These are phyloP conservation scores for Lichtheimia ramosa DNA, from an alignment of 371 early-diverging fungal species.

Conservation along the genomic window DNA sequence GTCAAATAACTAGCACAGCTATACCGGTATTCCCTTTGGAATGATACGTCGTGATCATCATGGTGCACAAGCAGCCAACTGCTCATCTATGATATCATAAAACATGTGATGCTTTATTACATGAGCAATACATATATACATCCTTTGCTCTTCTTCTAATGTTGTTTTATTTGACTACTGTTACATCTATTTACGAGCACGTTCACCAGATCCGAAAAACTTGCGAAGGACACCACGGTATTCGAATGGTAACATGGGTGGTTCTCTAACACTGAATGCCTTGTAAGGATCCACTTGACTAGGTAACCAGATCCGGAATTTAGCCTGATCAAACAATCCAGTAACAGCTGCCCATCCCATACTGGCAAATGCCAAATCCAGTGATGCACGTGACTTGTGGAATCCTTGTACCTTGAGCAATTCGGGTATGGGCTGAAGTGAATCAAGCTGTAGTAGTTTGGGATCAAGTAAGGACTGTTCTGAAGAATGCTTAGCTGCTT, in stretches of 20 bases:
- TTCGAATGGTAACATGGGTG: constrained; percentile 67
- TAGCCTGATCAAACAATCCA: constrained; percentile 51
- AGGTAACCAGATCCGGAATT: constrained; percentile 55
- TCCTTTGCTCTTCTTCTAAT: too few species aligned
- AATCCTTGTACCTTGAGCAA: constrained; percentile 39
- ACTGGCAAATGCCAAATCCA: constrained; percentile 66
- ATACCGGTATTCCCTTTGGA: too few species aligned
- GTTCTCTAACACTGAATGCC: constrained; percentile 45
- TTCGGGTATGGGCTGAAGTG: constrained; percentile 26
- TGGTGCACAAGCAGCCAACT: too few species aligned
- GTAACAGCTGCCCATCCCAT: constrained; percentile 70
- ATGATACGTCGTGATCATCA: too few species aligned
- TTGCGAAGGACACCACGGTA: constrained; percentile 49
- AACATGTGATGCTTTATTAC: too few species aligned
- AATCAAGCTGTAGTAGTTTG: constrained; percentile 9
- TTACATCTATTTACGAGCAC: constrained; percentile 22
- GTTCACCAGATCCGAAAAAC: constrained; percentile 46
- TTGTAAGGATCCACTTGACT: constrained; percentile 39
- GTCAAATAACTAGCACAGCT: too few species aligned
- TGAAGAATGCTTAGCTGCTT: constrained; percentile 6
- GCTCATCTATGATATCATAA: too few species aligned
- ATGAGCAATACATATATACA: too few species aligned
- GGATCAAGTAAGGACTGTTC: constrained; percentile 8
- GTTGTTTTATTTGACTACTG: too few species aligned
- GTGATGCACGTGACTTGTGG: constrained; percentile 47